Percentiles rank a stretch among this genome's conserved stretches.
phyloP scores from a whole-genome alignment of 306 rosid species.

The Elaeagnus macrophylla region DNA sequence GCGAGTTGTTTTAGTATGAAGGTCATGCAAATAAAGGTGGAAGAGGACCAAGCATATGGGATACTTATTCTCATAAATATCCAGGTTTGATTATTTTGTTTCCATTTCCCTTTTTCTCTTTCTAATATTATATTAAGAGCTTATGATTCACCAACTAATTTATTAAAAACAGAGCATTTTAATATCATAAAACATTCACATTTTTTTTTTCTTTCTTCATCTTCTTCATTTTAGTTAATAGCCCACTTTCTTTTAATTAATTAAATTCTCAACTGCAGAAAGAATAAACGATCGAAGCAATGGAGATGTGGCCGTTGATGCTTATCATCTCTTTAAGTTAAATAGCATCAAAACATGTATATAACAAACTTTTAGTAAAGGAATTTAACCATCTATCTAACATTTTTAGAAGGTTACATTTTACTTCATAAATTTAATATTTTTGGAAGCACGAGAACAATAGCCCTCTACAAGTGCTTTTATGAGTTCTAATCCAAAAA shows the following conservation, averaged over 20 bases:
- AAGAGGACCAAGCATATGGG: constrained; percentile 26
- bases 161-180: no score
- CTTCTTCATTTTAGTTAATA: neutral
- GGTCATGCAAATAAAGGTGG: constrained; percentile 16
- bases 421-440: no score
- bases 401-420: no score
- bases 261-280: constrained; percentile 6
- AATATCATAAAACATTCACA: neutral
- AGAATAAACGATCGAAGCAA: constrained; percentile 28
- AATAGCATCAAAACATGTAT: neutral
- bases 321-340: constrained; percentile 13
- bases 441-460: no score
- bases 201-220: neutral
- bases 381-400: no score
- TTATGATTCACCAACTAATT: no score
- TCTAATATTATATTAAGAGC: no score
- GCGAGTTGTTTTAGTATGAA: constrained; percentile 9
- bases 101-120: neutral
- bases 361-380: no score
- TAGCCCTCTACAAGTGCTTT: no score
- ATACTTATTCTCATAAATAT: constrained; percentile 13
- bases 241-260: no score
- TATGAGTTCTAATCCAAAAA: no score
- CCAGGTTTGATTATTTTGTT: constrained; percentile 16
- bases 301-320: constrained; percentile 21